These are phyloP conservation scores for Xerocomellus intermedius DNA, from an alignment of 768 basidiomycete species.

Conservation along the genomic window DNA sequence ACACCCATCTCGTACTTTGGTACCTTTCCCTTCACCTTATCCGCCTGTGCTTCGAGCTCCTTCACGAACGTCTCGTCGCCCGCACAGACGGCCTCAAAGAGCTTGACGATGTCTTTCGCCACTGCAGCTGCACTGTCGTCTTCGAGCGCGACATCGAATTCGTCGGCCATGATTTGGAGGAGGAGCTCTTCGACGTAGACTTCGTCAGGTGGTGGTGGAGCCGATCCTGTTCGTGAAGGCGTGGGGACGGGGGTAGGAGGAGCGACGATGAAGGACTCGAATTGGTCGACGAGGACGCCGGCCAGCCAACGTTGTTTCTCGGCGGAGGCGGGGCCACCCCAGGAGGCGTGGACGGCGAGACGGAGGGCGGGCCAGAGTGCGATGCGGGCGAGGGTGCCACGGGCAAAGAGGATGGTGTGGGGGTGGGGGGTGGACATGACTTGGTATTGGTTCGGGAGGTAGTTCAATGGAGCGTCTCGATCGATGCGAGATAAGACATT, in stretches of 20 bases:
- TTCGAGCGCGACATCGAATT: constrained; percentile 81
- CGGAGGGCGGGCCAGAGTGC: constrained; percentile 83
- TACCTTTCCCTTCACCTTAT: constrained; percentile 55
- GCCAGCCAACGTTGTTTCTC: constrained; percentile 88
- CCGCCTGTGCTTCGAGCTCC: constrained; percentile 65
- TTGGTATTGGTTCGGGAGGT: too few species aligned
- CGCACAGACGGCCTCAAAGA: constrained; percentile 57
- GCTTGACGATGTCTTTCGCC: constrained; percentile 63
- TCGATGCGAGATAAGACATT: not conserved
- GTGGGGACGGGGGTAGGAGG: not conserved
- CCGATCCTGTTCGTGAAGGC: not conserved
- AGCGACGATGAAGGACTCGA: constrained; percentile 53
- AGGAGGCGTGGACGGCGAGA: constrained; percentile 78
- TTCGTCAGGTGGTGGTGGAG: constrained; percentile 46
- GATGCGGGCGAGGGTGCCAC: constrained; percentile 81
- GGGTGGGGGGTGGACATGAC: constrained; percentile 36
- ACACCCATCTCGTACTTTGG: constrained; percentile 44
- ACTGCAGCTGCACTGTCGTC: constrained; percentile 80
- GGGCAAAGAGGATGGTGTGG: constrained; percentile 72
- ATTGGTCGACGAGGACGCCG: constrained; percentile 74
- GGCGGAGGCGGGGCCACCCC: constrained; percentile 76
- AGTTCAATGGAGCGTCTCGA: not conserved
- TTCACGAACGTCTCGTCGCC: constrained; percentile 50
- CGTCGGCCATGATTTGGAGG: constrained; percentile 81
- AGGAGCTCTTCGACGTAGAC: constrained; percentile 81